A percentile compares a stretch with the other conserved stretches of the same genome.
Conservation (phyloP, 805 yeast genomes). For the Candida multigemmis region DNA sequence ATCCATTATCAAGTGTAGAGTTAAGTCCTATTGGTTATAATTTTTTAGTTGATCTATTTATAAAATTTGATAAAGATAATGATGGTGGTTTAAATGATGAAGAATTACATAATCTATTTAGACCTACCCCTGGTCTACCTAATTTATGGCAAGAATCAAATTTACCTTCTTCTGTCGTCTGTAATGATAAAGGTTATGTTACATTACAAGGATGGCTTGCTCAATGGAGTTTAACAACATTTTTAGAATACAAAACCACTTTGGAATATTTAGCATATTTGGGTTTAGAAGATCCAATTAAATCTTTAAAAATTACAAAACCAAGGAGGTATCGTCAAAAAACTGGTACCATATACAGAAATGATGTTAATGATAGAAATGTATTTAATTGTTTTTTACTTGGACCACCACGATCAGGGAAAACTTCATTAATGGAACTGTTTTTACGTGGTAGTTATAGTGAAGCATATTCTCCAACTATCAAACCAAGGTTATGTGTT, state of each 20-base stretch:
- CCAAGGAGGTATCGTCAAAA: conserved; percentile 66
- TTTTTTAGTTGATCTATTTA: conserved; percentile 82
- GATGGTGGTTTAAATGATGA: conserved; percentile 86
- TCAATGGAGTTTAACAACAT: conserved; percentile 97
- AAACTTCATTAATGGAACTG: conserved; percentile 73
- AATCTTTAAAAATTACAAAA: conserved; percentile 63
- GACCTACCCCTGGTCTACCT: conserved; percentile 93
- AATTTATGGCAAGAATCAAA: conserved; percentile 74
- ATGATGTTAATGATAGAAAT: conserved; percentile 69
- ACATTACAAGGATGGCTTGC: conserved; percentile 98
- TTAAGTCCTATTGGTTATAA: conserved; percentile 87
- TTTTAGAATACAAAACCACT: conserved; percentile 72
- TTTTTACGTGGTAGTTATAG: conserved; percentile 70
- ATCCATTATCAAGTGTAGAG: conserved; percentile 73
- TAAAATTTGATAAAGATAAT: conserved; percentile 86
- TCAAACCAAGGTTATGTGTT: conserved; percentile 72
- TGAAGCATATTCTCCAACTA: conserved; percentile 70
- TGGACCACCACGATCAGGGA: conserved; percentile 85
- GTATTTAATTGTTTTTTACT: conserved; percentile 85
- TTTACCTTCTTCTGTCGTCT: conserved; percentile 82
- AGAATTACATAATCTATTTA: conserved; percentile 63
- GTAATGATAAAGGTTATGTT: conserved; percentile 83
- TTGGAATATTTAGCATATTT: conserved; percentile 82
- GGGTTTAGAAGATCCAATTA: conserved; percentile 61
- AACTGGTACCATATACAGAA: conserved; percentile 55